A percentile compares a stretch with the other conserved stretches of the same genome.
phyloP scores from a whole-genome alignment of 2,329 filamentous ascomycete species.

The Diaporthe sp. region DNA sequence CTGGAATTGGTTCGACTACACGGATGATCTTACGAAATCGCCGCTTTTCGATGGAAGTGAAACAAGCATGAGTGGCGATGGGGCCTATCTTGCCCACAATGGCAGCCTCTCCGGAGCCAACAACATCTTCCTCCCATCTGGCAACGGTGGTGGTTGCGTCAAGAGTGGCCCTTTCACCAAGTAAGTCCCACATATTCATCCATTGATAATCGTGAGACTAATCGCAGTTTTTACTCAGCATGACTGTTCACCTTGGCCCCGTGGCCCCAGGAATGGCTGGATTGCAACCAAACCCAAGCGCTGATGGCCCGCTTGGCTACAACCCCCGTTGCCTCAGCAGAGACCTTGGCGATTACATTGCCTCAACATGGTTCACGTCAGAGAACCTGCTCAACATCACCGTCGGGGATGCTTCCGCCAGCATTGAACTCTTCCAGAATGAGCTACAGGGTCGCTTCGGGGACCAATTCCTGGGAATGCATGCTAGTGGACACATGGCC shows the following conservation, averaged over 20 bases:
- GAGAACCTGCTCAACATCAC: slow-evolving; percentile 47
- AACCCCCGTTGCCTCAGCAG: slow-evolving; percentile 47
- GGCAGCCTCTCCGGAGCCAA: background rate
- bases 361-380: slow-evolving; percentile 44
- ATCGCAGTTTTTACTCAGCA: background rate
- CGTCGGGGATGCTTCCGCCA: slow-evolving; percentile 40
- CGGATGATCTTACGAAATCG: slow-evolving; percentile 6
- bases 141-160: slow-evolving; percentile 34
- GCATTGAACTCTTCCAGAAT: slow-evolving; percentile 48
- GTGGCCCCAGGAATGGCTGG: background rate
- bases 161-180: slow-evolving; percentile 32
- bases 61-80: slow-evolving; percentile 32
- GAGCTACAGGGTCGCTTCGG: slow-evolving; percentile 50
- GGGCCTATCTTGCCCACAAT: slow-evolving; percentile 20
- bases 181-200: background rate
- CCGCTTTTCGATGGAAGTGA: slow-evolving; percentile 33
- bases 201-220: background rate
- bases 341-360: slow-evolving; percentile 43
- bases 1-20: slow-evolving; percentile 28
- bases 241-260: slow-evolving; percentile 32
- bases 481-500: slow-evolving; percentile 26
- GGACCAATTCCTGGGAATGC: slow-evolving; percentile 45
- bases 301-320: slow-evolving; percentile 40
- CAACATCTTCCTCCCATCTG: slow-evolving; percentile 26
- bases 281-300: background rate